A percentile compares a stretch with the other conserved stretches of the same genome.
Evolutionary conservation across 495 filamentous ascomycete genomes (phyloP).

Genomic region (Hypoxylon perforatum): DNA sequence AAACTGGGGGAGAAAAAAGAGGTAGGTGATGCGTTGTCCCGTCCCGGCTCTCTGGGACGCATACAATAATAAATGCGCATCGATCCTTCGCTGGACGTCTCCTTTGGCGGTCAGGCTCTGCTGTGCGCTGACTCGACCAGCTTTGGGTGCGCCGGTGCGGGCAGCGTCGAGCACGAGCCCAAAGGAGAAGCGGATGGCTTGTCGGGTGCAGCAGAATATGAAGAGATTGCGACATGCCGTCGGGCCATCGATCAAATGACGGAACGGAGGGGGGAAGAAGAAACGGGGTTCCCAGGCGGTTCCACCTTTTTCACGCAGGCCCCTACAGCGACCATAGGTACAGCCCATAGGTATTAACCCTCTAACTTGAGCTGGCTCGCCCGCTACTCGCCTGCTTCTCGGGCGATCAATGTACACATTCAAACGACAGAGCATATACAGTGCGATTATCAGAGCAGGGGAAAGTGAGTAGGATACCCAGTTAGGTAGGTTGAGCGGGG

Average conservation of each 20-base stretch:
- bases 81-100: slow-evolving; percentile 24
- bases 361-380: not conserved
- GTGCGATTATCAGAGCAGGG: slow-evolving; percentile 34
- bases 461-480: slow-evolving; percentile 28
- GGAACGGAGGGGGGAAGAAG: slow-evolving; percentile 41
- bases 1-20: not conserved
- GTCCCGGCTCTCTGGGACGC: slow-evolving; percentile 36
- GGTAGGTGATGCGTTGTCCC: slow-evolving; percentile 34
- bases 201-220: slow-evolving; percentile 19
- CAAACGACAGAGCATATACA: slow-evolving; percentile 10
- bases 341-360: no score
- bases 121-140: slow-evolving; percentile 26
- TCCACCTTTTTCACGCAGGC: no score
- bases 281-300: slow-evolving; percentile 8
- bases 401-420: slow-evolving; percentile 25
- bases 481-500: slow-evolving; percentile 31
- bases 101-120: not conserved
- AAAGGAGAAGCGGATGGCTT: slow-evolving; percentile 41
- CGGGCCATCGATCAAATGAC: slow-evolving; percentile 38
- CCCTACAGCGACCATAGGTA: not conserved
- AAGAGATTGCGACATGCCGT: slow-evolving; percentile 43
- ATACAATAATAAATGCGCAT: slow-evolving; percentile 33
- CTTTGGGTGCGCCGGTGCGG: slow-evolving; percentile 1
- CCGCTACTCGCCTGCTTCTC: not conserved
- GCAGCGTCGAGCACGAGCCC: slow-evolving; percentile 27